Evolutionary conservation across 192 early-diverging fungal genomes (phyloP).

Genomic region (Backusella sp.): DNA sequence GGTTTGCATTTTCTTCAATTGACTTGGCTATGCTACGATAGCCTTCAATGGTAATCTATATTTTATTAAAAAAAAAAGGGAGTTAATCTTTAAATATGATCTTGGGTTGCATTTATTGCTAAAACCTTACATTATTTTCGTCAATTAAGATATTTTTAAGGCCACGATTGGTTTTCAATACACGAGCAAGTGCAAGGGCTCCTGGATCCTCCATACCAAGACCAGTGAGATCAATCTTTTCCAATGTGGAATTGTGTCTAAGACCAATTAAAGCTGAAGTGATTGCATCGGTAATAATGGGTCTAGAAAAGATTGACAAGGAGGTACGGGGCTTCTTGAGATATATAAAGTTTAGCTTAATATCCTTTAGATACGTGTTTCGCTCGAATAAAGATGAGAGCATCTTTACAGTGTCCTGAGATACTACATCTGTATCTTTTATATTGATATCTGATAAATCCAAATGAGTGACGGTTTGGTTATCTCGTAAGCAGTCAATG

Average conservation of each 20-base stretch:
- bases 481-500: slow-evolving; percentile 41
- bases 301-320: not conserved
- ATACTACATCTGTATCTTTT: slow-evolving; percentile 25
- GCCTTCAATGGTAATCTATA: slow-evolving; percentile 45
- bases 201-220: slow-evolving; percentile 6
- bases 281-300: slow-evolving; percentile 3
- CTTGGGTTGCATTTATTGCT: not conserved
- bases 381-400: slow-evolving; percentile 34
- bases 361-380: slow-evolving; percentile 33
- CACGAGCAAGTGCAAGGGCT: not conserved
- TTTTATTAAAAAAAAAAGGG: not conserved
- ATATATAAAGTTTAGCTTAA: slow-evolving; percentile 34
- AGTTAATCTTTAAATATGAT: not conserved
- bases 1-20: slow-evolving; percentile 33
- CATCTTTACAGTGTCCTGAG: slow-evolving; percentile 41
- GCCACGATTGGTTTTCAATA: not conserved
- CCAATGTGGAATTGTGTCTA: not conserved
- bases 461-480: slow-evolving; percentile 37
- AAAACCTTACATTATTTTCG: not conserved
- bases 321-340: not conserved
- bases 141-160: not conserved
- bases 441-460: slow-evolving; percentile 41
- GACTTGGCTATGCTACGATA: slow-evolving; percentile 40
- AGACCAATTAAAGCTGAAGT: not conserved
- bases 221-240: slow-evolving; percentile 7